A percentile compares a stretch with the other conserved stretches of the same genome.
Evolutionary conservation across 345 rosid genomes (phyloP).

Genomic region (Boechera stricta): DNA sequence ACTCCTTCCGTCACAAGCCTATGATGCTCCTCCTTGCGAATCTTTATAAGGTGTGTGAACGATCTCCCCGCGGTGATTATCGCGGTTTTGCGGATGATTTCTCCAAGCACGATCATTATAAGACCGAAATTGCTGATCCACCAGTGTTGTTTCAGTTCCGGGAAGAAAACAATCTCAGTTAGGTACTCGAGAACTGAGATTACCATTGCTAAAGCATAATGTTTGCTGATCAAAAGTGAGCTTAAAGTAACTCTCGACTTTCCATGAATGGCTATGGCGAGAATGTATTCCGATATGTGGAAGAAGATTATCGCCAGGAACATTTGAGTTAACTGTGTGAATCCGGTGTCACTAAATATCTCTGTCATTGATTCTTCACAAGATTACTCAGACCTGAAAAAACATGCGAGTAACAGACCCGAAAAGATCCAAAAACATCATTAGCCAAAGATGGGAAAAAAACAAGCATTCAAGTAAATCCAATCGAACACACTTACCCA

Average conservation of each 20-base stretch:
- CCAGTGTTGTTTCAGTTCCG: conserved; percentile 64
- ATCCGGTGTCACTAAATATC: conserved; percentile 49
- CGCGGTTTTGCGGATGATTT: conserved; percentile 62
- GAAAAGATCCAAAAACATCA: conserved; percentile 1
- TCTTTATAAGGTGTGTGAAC: conserved; percentile 74
- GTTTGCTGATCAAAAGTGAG: conserved; percentile 70
- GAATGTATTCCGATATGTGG: conserved; percentile 64
- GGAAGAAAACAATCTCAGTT: conserved; percentile 54
- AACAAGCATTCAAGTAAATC: conserved; percentile 6
- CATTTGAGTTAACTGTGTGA: conserved; percentile 64
- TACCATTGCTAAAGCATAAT: conserved; percentile 60
- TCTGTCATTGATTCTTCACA: conserved; percentile 54
- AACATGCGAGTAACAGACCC: conserved; percentile 24
- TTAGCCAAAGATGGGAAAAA: conserved; percentile 12
- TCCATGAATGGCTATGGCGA: conserved; percentile 61
- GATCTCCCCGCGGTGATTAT: conserved; percentile 72
- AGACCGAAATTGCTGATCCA: conserved; percentile 69
- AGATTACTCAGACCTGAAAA: conserved; percentile 50
- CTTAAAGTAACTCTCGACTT: conserved; percentile 54
- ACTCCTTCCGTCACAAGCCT: conserved; percentile 66
- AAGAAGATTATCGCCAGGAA: conserved; percentile 59
- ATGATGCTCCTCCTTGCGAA: conserved; percentile 61
- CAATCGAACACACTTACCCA: conserved; percentile 20
- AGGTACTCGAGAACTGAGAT: conserved; percentile 61
- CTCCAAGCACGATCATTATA: conserved; percentile 56